Base-by-base conservation (phyloP, 148 eudicot species). In the Vaccinium myrtillus region DNA sequence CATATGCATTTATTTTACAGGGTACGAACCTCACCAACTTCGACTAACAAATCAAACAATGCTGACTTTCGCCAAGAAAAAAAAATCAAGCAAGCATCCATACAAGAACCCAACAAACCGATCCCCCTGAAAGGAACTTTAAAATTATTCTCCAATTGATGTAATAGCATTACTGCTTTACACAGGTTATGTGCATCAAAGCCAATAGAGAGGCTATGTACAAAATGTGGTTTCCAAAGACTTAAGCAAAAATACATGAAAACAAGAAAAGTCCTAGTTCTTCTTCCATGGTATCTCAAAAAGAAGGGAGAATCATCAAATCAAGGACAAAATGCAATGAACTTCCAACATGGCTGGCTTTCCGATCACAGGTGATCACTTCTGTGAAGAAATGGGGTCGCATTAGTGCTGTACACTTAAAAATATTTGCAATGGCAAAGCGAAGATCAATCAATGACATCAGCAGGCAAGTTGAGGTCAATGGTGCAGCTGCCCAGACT, bases 381-480 rank as follows among this genome's bases (percentile, higher is more conserved):
- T 81, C 25, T 21, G 14, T 0, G 53, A 7, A 18, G 16, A 85
- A 9, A 12, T 11, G 49, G 75, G 63, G 73, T 59, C 8, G 25
- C 76, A 58, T 53, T 78, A 84, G 87, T 82, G 83, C 89, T 87
- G 78, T 84, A 84, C 87, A 84, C 84, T 87, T 76, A 46, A 15
- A 36, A 61, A 61, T 25, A 6, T 43, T 7, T 55, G n/a, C 51
- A 46, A 18, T 10, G 51, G 78, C 50, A 77, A 53, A 27, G 79
- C 65, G 43, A 53, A 82, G 36, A 27, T 85, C 81, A 85, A 48
- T 89, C 87, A 39, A 87, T 85, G 54, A 85, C 79, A 65, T 87
- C 88, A 2, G 92, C 89, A 65, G 92, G 92, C 46, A 88, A 85
- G 82, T 90, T 90, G 73, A 90, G 90, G 86, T 90, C 92, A 58